Percentiles rank a stretch among this genome's conserved stretches.
These are phyloP conservation scores for Candida coleopterorum DNA, from an alignment of 805 yeast genomes.

Conservation along the genomic window DNA sequence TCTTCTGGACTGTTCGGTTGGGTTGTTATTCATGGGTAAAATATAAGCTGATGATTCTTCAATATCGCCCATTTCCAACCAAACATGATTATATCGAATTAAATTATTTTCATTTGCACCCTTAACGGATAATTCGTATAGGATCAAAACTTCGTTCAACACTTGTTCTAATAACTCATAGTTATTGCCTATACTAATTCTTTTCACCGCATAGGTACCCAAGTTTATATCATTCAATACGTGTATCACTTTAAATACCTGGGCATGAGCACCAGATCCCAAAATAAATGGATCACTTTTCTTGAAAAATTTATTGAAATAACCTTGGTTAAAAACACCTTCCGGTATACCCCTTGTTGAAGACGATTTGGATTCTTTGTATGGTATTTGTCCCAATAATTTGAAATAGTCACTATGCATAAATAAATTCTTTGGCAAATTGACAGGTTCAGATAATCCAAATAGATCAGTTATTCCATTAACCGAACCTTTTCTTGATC, in stretches of 20 bases:
- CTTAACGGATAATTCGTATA: conserved; percentile 47
- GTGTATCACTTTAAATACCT: conserved; percentile 81
- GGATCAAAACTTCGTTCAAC: conserved; percentile 70
- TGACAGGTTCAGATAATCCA: background rate
- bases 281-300: conserved; percentile 47
- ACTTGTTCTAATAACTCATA: conserved; percentile 64
- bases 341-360: conserved; percentile 35
- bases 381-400: conserved; percentile 25
- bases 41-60: conserved; percentile 38
- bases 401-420: conserved; percentile 36
- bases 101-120: conserved; percentile 50
- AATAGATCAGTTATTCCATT: background rate
- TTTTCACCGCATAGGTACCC: conserved; percentile 80
- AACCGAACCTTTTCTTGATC: background rate
- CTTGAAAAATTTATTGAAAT: conserved; percentile 67
- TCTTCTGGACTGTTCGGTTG: conserved; percentile 9
- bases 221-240: conserved; percentile 63
- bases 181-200: conserved; percentile 79
- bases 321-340: conserved; percentile 74
- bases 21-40: conserved; percentile 8
- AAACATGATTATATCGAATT: conserved; percentile 84
- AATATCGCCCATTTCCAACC: conserved; percentile 70
- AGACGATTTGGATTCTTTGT: background rate
- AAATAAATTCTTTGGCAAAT: conserved; percentile 12
- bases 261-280: conserved; percentile 84